Evolutionary conservation across 148 eudicot genomes (phyloP).

Genomic region (Amaranthus cruentus): DNA sequence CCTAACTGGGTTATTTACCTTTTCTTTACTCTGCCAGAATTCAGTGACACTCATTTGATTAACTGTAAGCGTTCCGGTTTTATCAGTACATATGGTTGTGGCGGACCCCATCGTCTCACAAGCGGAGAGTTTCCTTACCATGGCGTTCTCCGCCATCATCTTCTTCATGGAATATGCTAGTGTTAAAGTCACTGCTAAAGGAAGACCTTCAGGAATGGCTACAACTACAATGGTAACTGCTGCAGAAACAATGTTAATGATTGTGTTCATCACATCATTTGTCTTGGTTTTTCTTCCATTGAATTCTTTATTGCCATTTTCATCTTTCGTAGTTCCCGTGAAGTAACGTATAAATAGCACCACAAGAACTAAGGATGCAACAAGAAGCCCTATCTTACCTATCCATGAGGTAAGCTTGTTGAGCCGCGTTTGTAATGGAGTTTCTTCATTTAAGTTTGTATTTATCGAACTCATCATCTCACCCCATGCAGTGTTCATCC

Average conservation of each 20-base stretch:
- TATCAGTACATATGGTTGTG: slow-evolving; percentile 46
- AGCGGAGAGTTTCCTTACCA: slow-evolving; percentile 49
- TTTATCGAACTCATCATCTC: slow-evolving; percentile 26
- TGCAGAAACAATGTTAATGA: slow-evolving; percentile 18
- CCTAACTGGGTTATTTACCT: background rate
- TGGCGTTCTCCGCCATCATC: slow-evolving; percentile 29
- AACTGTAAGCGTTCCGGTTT: slow-evolving; percentile 45
- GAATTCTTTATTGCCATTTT: slow-evolving; percentile 17
- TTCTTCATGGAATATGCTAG: slow-evolving; percentile 30
- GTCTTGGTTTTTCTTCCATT: slow-evolving; percentile 12
- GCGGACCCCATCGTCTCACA: slow-evolving; percentile 55
- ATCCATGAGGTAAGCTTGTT: slow-evolving; percentile 27
- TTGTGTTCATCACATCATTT: slow-evolving; percentile 22
- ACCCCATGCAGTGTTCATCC: slow-evolving; percentile 31
- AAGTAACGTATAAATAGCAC: slow-evolving; percentile 18
- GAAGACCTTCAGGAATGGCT: slow-evolving; percentile 29
- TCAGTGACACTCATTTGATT: slow-evolving; percentile 32
- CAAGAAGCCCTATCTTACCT: slow-evolving; percentile 23
- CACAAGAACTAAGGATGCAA: slow-evolving; percentile 22
- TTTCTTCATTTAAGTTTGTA: slow-evolving; percentile 21
- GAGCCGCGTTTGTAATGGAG: slow-evolving; percentile 24
- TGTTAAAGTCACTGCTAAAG: slow-evolving; percentile 26
- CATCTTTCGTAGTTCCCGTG: slow-evolving; percentile 17
- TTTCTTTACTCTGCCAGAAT: slow-evolving; percentile 24
- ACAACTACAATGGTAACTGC: slow-evolving; percentile 29